These are phyloP conservation scores for Neofusicoccum cordaticola DNA, from an alignment of 2,329 filamentous ascomycete genomes.

Conservation along the genomic window DNA sequence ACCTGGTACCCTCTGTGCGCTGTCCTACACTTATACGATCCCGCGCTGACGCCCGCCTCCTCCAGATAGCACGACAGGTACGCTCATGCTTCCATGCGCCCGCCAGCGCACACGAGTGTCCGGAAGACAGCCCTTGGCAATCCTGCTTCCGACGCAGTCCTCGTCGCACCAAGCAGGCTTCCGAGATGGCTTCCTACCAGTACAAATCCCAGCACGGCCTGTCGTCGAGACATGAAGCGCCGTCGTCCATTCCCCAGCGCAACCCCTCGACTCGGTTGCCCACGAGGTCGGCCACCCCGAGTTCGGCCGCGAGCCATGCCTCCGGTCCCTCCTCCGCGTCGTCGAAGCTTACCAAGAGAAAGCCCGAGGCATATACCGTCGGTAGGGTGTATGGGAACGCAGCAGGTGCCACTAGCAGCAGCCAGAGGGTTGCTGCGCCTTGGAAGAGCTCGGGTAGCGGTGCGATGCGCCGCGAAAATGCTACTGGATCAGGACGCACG, in stretches of 20 bases:
- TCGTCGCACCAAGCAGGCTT: slow-evolving; percentile 34
- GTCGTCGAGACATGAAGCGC: slow-evolving; percentile 32
- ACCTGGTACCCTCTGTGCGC: slow-evolving; percentile 11
- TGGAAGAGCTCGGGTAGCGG: slow-evolving; percentile 9
- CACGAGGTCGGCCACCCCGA: slow-evolving; percentile 36
- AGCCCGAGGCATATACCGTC: slow-evolving; percentile 24
- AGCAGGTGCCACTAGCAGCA: slow-evolving; percentile 14
- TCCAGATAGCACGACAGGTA: slow-evolving; percentile 17
- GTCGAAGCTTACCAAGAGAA: slow-evolving; percentile 25
- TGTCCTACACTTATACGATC: slow-evolving; percentile 13
- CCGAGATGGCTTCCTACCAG: slow-evolving; percentile 37
- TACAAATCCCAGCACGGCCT: slow-evolving; percentile 39
- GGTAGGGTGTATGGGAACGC: slow-evolving; percentile 16
- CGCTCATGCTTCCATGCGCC: slow-evolving; percentile 41
- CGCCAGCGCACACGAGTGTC: slow-evolving; percentile 28
- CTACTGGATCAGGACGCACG: slow-evolving; percentile 15
- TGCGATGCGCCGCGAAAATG: slow-evolving; percentile 17
- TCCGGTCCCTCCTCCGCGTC: slow-evolving; percentile 10
- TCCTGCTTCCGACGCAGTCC: slow-evolving; percentile 25
- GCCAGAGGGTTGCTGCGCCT: slow-evolving; percentile 11
- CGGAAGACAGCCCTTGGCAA: slow-evolving; percentile 30
- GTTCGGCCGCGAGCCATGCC: slow-evolving; percentile 16
- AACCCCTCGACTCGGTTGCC: slow-evolving; percentile 35
- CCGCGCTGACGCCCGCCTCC: neutral
- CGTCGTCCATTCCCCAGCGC: slow-evolving; percentile 26